Evolutionary conservation across 2,329 filamentous ascomycete genomes (phyloP), one percentile per base, ranked within the genome.

Genomic region (Meredithiella fracta): DNA sequence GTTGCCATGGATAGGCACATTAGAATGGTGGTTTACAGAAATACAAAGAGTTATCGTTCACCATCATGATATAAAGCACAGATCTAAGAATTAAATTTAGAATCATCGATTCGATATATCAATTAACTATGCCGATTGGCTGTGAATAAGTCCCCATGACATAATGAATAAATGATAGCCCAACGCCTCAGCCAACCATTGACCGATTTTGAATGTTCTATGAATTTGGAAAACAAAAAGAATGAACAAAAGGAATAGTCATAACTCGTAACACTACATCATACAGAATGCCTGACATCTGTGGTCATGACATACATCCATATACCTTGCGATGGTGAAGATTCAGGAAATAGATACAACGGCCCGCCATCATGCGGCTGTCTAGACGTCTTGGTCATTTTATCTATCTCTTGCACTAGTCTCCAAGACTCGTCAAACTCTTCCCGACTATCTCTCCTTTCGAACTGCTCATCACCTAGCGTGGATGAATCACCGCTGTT

Each of bases 231-330:
- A 25, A 29, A 25, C n/a, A 52, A 52, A 31, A 26, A 29, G 37
- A 20, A 25, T 25, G 17, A 52, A 23, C 9, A 52, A 37, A 52
- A 23, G 31, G 14, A 8, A 20, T 31, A 37, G 34, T 38, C 29
- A 26, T 52, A 20, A 34, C 11, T 34, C 26, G 29, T 52, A 26
- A 25, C 11, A 4, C 17, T 3, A 4, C 11, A 29, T 51, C 34
- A 52, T 15, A 52, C 31, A 37, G 50, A 52, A 52, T 52, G 31
- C 23, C 50, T 47, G 20, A 31, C 38, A 29, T 47, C 14, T 14
- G 23, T 47, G 2, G 8, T 44, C n/a, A 29, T 26, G 29, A 38
- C 15, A 52, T 52, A 52, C 31, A 52, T 38, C 11, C 17, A 26
- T 3, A 49, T 15, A 3, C 40, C 40, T 26, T 7, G 2, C 2